These are phyloP conservation scores for Kuraishia molischiana DNA, from an alignment of 805 yeast species.

Conservation along the genomic window DNA sequence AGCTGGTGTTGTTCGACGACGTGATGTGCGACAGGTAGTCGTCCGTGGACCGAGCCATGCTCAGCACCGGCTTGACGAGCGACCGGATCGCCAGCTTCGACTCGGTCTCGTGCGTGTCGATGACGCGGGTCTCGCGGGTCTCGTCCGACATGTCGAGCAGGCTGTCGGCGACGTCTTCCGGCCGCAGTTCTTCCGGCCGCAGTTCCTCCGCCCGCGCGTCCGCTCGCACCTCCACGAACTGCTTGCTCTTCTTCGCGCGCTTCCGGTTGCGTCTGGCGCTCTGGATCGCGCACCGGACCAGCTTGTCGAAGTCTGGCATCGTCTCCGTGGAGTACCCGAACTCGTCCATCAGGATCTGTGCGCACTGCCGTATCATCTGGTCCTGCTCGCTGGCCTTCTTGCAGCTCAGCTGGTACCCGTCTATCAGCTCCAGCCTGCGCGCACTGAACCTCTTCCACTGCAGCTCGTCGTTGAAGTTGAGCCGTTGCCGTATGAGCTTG, in stretches of 20 bases:
- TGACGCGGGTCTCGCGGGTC: not conserved
- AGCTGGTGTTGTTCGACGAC: not conserved
- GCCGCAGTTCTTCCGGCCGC: too few species aligned
- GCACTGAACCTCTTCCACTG: slow-evolving; percentile 90
- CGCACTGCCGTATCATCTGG: slow-evolving; percentile 67
- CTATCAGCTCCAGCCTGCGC: slow-evolving; percentile 81
- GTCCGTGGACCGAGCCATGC: slow-evolving; percentile 5
- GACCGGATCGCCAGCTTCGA: slow-evolving; percentile 38
- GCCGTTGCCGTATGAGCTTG: slow-evolving; percentile 38
- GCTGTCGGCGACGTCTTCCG: not conserved
- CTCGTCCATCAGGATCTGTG: slow-evolving; percentile 66
- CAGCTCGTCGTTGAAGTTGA: slow-evolving; percentile 72
- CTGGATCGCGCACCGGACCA: slow-evolving; percentile 90
- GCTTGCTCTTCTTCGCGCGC: slow-evolving; percentile 37
- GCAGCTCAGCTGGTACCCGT: slow-evolving; percentile 45
- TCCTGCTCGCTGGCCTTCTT: slow-evolving; percentile 93
- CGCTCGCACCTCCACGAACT: slow-evolving; percentile 1
- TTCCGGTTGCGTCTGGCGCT: slow-evolving; percentile 84
- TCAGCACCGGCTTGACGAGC: slow-evolving; percentile 29
- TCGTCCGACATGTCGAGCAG: not conserved
- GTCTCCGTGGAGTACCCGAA: slow-evolving; percentile 56
- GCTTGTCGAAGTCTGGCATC: slow-evolving; percentile 70
- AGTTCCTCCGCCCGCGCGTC: too few species aligned
- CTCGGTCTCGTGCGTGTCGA: slow-evolving; percentile 14
- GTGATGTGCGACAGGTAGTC: not conserved